These are phyloP conservation scores for Cyphellophora europaea DNA, from an alignment of 2,329 filamentous ascomycete species.

Conservation along the genomic window DNA sequence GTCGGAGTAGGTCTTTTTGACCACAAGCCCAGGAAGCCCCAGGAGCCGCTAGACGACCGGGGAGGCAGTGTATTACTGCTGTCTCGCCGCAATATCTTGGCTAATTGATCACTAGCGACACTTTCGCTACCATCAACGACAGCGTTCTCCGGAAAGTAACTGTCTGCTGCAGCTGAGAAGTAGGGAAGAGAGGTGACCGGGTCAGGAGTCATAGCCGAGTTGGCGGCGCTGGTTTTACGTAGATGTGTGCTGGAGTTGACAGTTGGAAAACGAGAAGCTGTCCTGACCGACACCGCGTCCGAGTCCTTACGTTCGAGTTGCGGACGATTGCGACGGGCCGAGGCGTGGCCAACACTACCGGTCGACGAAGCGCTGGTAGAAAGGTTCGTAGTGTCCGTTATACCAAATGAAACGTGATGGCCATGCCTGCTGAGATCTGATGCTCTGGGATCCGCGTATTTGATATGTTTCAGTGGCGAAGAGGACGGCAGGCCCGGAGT, in stretches of 20 bases:
- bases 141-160: conserved; percentile 16
- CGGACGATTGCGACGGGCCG: conserved; percentile 18
- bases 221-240: conserved; percentile 40
- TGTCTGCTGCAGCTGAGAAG: conserved; percentile 28
- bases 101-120: conserved; percentile 45
- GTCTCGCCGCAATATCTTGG: conserved; percentile 44
- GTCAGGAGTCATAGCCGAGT: conserved; percentile 42
- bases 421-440: no score
- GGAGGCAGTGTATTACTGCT: conserved; percentile 38
- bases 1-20: conserved; percentile 39
- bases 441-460: background rate
- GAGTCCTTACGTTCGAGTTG: conserved; percentile 27
- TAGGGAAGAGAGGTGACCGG: conserved; percentile 43
- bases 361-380: conserved; percentile 37
- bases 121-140: conserved; percentile 27
- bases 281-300: conserved; percentile 34
- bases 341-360: conserved; percentile 23
- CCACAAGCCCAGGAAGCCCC: conserved; percentile 49
- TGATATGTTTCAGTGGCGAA: conserved; percentile 4
- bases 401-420: conserved; percentile 2
- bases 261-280: conserved; percentile 19
- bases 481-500: conserved; percentile 11
- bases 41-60: conserved; percentile 41
- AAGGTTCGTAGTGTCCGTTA: conserved; percentile 7
- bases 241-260: conserved; percentile 6